Evolutionary conservation across 2,329 filamentous ascomycete species (phyloP), one percentile per base, ranked within the genome.

Genomic region (Talaromyces sp.): DNA sequence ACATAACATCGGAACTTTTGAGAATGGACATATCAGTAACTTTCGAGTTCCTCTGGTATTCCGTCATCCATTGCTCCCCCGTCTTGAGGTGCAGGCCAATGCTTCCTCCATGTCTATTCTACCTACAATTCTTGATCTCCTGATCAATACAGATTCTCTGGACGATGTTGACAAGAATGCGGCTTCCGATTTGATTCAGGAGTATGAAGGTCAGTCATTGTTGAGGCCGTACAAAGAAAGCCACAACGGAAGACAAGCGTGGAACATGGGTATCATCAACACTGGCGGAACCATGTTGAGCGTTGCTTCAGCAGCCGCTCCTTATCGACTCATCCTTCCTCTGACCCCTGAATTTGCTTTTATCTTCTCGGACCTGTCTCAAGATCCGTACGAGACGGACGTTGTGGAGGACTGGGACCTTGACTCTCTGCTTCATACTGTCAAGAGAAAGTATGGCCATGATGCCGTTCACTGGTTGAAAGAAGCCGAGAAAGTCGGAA

Each of bases 221-320:
- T 76, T 82, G 59, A 77, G 81, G 9, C 78, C 79, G 1, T 79
- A 76, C 64, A 72, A 76, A 41, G 58, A 73, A 17, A 66, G 71
- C 15, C 70, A 77, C 19, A 73, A 75, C 56, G 74, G 74, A 7
- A 74, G 77, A 3, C 67, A 71, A 37, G 70, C 71, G 39, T 78
- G 75, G 72, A 74, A 77, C 49, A 73, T 78, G 65, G 72, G 70
- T 13, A 70, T 76, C 27, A 77, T 77, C 65, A 77, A 77, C 62
- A 70, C 75, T 3, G 76, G 76, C 9, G 74, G 75, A 25, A 72
- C 74, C 8, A 72, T 89, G 90, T 77, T 85, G 83, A 68, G 82
- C 83, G 70, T 89, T 92, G 77, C 88, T 88, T n/a, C 84, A 81
- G 68, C 97, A 89, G 92, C 88, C 88, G 71, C 92, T 92, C 81